Base-by-base conservation (phyloP, 768 basidiomycete species). In the Brasilioporus rufonigricans region DNA sequence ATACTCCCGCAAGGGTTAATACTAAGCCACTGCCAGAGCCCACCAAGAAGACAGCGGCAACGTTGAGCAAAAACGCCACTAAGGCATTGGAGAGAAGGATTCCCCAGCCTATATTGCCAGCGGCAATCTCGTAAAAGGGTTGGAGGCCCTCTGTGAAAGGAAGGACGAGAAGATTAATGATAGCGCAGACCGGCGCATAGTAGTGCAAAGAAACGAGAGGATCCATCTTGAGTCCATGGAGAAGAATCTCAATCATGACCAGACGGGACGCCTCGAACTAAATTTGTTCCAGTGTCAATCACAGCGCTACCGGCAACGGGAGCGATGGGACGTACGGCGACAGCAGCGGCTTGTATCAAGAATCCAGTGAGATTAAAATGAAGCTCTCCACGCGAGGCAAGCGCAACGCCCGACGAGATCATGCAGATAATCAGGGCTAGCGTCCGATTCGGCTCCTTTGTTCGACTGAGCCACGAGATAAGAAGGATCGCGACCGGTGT, bases 201-300 rank as follows among this genome's bases (percentile, higher is more conserved):
- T 96, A 98, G 76, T 98, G 91, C 48, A 98, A 73, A 7, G 94
- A 97, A 21, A 93, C 91, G 7, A 98, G 82, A 0, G 96, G 96
- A 66, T 97, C 93, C 95, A 98, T 98, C 75, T 97, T 97, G 65
- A 97, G 76, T 35, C 94, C 94, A 66, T 97, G 93, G 0, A 98
- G 78, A 38, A 98, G 84, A 49, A 95, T 84, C 70, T 98, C 91
- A 57, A 98, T 98, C 85, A 97, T 93, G 23, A 98, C 93, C 13
- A 98, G 82, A 38, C 96, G 89, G 19, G 90, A 89, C 1, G 93
- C 89, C 73, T 99, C 96, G 67, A 98, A 98, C 85, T 89, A 65
- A 44, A 48, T 44, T 4, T 26, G 24, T 53, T 36, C 27, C n/a
- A 6, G 13, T 12, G 19, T 68, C 18, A 58, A 19, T 48, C 8